Conservation (phyloP, 148 eudicot genomes). For the Persicaria maculosa region DNA sequence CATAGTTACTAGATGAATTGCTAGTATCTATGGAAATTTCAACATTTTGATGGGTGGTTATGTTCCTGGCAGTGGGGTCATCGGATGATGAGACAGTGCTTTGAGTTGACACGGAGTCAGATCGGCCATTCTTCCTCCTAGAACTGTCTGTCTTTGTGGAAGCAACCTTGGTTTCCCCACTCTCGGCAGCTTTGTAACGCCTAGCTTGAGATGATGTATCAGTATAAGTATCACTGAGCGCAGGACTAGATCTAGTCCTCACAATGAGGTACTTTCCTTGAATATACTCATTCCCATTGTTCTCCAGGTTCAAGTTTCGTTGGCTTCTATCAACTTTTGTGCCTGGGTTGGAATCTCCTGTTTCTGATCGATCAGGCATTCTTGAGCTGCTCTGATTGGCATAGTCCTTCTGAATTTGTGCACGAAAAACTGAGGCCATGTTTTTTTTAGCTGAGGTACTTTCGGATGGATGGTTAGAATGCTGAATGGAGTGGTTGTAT, state of each 20-base stretch:
- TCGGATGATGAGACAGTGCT: constrained; percentile 33
- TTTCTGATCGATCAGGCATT: constrained; percentile 27
- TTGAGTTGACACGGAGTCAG: constrained; percentile 33
- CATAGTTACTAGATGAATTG: constrained; percentile 25
- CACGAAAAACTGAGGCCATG: constrained; percentile 19
- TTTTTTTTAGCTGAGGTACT: constrained; percentile 22
- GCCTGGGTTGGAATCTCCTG: constrained; percentile 24
- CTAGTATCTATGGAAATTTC: constrained; percentile 31
- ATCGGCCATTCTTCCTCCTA: constrained; percentile 36
- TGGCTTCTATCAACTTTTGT: constrained; percentile 27
- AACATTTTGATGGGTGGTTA: constrained; percentile 24
- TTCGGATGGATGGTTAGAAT: constrained; percentile 29
- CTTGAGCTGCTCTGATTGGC: constrained; percentile 24
- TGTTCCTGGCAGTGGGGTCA: constrained; percentile 30
- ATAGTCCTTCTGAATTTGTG: constrained; percentile 33
- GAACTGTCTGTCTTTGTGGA: constrained; percentile 29
- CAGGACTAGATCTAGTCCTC: constrained; percentile 81
- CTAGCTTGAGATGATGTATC: constrained; percentile 38
- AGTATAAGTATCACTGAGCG: constrained; percentile 50
- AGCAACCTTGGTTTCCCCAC: constrained; percentile 31
- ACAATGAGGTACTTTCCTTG: constrained; percentile 65
- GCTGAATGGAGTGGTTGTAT: constrained; percentile 22
- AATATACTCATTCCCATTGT: constrained; percentile 28
- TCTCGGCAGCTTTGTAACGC: constrained; percentile 32
- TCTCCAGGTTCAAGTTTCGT: constrained; percentile 29